A percentile compares a stretch with the other conserved stretches of the same genome.
phyloP scores from a whole-genome alignment of 208 protist genomes.

The Lotmaria passim region DNA sequence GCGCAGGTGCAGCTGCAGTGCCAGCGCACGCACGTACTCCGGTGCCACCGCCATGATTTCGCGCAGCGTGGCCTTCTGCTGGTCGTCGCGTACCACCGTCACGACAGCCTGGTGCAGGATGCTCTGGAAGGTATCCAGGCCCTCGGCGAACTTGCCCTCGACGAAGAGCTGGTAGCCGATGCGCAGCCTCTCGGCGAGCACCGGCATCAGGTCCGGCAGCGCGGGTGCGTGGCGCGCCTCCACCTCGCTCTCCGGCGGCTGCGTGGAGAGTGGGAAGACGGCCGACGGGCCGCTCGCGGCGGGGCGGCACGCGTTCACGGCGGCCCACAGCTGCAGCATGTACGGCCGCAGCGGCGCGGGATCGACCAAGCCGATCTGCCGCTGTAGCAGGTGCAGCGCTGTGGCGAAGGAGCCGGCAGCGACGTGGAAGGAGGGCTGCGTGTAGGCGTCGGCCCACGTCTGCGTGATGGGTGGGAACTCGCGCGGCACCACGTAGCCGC shows the following conservation, averaged over 20 bases:
- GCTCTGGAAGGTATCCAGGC: conserved; percentile 72
- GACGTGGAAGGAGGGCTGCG: conserved; percentile 91
- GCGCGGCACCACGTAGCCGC: conserved; percentile 50
- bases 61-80: conserved; percentile 48
- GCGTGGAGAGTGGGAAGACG: conserved; percentile 47
- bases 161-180: conserved; percentile 87
- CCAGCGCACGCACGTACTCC: conserved; percentile 78
- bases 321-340: conserved; percentile 89
- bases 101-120: conserved; percentile 88
- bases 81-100: conserved; percentile 71
- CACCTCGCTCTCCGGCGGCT: conserved; percentile 42
- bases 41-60: conserved; percentile 64
- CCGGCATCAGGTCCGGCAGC: conserved; percentile 66
- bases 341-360: conserved; percentile 86
- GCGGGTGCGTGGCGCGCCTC: conserved; percentile 46
- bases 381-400: conserved; percentile 90
- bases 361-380: conserved; percentile 93
- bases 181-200: conserved; percentile 69
- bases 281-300: conserved; percentile 41
- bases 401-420: conserved; percentile 95
- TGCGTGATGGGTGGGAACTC: conserved; percentile 59
- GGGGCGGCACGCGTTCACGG: conserved; percentile 68
- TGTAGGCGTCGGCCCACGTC: conserved; percentile 88
- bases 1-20: conserved; percentile 80
- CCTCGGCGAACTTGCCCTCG: conserved; percentile 92